Evolutionary conservation across 2,329 filamentous ascomycete genomes (phyloP).

Genomic region (Grosmannia huntii): DNA sequence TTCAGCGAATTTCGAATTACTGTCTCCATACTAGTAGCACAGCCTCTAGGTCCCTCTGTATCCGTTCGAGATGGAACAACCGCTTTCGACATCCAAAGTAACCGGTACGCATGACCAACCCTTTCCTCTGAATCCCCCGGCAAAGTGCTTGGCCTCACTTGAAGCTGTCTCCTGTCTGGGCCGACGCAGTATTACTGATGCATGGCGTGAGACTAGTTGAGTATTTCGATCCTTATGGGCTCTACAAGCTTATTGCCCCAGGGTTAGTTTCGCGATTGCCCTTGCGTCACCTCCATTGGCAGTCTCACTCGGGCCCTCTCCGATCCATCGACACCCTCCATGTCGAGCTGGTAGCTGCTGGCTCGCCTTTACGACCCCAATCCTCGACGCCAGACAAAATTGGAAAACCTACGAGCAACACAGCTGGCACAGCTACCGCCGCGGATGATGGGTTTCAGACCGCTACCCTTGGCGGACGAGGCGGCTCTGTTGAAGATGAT

Average conservation of each 20-base stretch:
- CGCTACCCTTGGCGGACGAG: constrained; percentile 33
- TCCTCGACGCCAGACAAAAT: constrained; percentile 14
- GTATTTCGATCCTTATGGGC: constrained; percentile 84
- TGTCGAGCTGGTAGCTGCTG: constrained; percentile 66
- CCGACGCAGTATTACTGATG: not conserved
- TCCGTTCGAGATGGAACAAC: constrained; percentile 45
- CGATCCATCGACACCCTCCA: constrained; percentile 90
- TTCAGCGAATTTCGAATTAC: constrained; percentile 12
- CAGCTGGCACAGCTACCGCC: constrained; percentile 17
- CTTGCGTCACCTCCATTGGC: constrained; percentile 89
- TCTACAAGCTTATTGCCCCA: constrained; percentile 71
- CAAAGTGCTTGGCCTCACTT: constrained; percentile 40
- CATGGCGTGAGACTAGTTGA: constrained; percentile 50
- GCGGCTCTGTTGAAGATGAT: constrained; percentile 24
- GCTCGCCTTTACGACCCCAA: constrained; percentile 23
- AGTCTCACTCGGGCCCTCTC: constrained; percentile 80
- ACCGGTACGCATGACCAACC: constrained; percentile 41
- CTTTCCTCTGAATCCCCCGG: not conserved
- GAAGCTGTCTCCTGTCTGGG: not conserved
- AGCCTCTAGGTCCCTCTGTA: not conserved
- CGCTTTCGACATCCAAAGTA: constrained; percentile 62
- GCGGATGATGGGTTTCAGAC: constrained; percentile 50
- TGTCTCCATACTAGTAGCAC: not conserved
- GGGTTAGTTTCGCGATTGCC: constrained; percentile 70
- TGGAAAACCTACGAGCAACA: constrained; percentile 15